Percentiles rank a stretch among this genome's conserved stretches.
phyloP scores from a whole-genome alignment of 768 basidiomycete species.

The Porpolomopsis calyptriformis region DNA sequence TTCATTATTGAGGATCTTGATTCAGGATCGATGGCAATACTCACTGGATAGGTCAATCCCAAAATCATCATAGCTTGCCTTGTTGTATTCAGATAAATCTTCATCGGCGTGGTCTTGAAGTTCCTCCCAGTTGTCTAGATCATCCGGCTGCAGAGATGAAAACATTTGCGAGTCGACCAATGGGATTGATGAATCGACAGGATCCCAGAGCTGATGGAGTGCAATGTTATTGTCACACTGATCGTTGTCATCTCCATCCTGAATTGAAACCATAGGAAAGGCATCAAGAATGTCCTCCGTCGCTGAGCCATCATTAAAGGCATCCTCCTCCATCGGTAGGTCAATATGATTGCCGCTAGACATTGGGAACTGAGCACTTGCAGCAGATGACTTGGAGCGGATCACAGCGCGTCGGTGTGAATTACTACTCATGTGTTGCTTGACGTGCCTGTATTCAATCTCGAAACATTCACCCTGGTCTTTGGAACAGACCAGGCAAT shows the following conservation, averaged over 20 bases:
- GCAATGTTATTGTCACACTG: background rate
- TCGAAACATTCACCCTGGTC: background rate
- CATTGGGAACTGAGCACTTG: too few species aligned
- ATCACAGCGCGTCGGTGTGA: background rate
- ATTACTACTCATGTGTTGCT: background rate
- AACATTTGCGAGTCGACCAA: background rate
- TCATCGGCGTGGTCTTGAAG: background rate
- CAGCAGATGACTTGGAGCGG: background rate
- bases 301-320: too few species aligned
- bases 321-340: too few species aligned
- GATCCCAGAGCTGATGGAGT: constrained; percentile 1
- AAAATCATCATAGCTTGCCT: background rate
- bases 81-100: background rate
- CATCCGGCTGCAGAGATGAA: background rate
- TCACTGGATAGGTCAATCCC: background rate
- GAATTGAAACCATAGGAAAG: background rate
- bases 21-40: background rate
- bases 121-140: background rate
- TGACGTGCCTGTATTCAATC: background rate
- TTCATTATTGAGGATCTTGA: background rate
- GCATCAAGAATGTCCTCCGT: too few species aligned
- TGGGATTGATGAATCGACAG: background rate
- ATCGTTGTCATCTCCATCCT: background rate
- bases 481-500: background rate
- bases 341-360: too few species aligned